Conservation (phyloP, 2,329 filamentous ascomycete species). For the Aspergillus sp. region DNA sequence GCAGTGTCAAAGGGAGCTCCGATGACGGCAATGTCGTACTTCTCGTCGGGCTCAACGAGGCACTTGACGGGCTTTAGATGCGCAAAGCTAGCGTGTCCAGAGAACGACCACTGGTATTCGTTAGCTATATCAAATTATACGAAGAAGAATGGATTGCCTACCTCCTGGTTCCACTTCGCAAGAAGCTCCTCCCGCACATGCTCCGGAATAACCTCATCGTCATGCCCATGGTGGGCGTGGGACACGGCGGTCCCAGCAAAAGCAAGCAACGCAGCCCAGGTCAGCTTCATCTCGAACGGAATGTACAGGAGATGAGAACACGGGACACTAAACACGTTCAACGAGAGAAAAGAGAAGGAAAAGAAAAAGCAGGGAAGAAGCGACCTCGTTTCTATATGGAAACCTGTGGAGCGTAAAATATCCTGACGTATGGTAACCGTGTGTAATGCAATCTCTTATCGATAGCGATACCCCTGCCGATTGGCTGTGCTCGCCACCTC, state of each 20-base stretch:
- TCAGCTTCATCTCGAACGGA: slow-evolving; percentile 33
- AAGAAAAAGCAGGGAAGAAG: slow-evolving; percentile 6
- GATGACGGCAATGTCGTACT: slow-evolving; percentile 73
- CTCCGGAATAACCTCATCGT: slow-evolving; percentile 44
- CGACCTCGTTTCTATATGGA: slow-evolving; percentile 10
- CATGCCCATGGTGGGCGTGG: slow-evolving; percentile 47
- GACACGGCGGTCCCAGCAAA: slow-evolving; percentile 37
- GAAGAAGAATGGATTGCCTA: slow-evolving; percentile 26
- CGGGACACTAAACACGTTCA: background rate
- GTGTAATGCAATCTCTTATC: slow-evolving; percentile 20
- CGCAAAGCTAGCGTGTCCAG: slow-evolving; percentile 75
- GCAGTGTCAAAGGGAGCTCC: slow-evolving; percentile 77
- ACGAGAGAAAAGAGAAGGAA: slow-evolving; percentile 2
- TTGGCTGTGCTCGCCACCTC: slow-evolving; percentile 9
- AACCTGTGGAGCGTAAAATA: slow-evolving; percentile 16
- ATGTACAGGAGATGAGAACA: background rate
- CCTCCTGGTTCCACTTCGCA: slow-evolving; percentile 54
- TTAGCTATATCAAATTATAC: background rate
- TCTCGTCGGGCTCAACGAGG: slow-evolving; percentile 65
- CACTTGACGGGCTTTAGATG: slow-evolving; percentile 72
- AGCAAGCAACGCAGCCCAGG: slow-evolving; percentile 38
- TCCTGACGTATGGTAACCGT: slow-evolving; percentile 2
- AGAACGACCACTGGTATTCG: slow-evolving; percentile 63
- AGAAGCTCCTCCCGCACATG: slow-evolving; percentile 49
- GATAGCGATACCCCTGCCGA: slow-evolving; percentile 27